Percentiles rank a stretch among this genome's conserved stretches.
Conservation (phyloP, 2,329 filamentous ascomycete species). For the Colletotrichum sp. region DNA sequence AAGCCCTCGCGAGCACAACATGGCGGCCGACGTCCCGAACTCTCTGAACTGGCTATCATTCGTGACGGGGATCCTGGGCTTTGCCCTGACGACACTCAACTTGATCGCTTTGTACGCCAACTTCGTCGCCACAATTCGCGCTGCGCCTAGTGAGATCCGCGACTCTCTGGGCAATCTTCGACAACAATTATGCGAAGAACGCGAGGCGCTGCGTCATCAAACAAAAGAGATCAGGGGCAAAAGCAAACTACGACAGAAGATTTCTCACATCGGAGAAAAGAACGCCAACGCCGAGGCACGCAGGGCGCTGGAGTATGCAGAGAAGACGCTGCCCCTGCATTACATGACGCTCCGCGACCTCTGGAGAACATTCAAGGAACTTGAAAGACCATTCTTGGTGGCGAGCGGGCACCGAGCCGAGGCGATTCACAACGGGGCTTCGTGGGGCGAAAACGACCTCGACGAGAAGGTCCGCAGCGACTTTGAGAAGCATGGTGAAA, state of each 20-base stretch:
- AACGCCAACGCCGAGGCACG: not conserved
- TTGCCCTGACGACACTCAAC: conserved; percentile 13
- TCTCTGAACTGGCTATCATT: conserved; percentile 18
- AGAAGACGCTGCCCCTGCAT: conserved; percentile 11
- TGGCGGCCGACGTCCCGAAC: conserved; percentile 12
- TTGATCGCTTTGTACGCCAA: conserved; percentile 14
- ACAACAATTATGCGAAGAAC: conserved; percentile 14
- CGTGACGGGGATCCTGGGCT: conserved; percentile 14
- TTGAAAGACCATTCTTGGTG: conserved; percentile 13
- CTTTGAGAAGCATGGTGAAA: conserved; percentile 12
- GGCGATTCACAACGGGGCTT: conserved; percentile 9
- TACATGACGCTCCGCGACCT: conserved; percentile 16
- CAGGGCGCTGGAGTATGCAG: conserved; percentile 1
- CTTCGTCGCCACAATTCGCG: conserved; percentile 8
- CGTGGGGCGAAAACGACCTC: conserved; percentile 14
- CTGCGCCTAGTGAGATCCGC: conserved; percentile 3
- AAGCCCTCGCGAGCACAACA: not conserved
- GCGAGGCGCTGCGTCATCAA: conserved; percentile 15
- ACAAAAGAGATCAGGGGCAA: conserved; percentile 7
- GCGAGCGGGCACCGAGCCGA: conserved; percentile 16
- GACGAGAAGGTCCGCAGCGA: conserved; percentile 13
- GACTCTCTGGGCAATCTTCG: conserved; percentile 13
- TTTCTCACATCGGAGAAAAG: not conserved
- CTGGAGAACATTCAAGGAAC: conserved; percentile 15
- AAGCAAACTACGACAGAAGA: not conserved